Base-by-base conservation (phyloP, 805 yeast genomes). In the Pichia manshurica region DNA sequence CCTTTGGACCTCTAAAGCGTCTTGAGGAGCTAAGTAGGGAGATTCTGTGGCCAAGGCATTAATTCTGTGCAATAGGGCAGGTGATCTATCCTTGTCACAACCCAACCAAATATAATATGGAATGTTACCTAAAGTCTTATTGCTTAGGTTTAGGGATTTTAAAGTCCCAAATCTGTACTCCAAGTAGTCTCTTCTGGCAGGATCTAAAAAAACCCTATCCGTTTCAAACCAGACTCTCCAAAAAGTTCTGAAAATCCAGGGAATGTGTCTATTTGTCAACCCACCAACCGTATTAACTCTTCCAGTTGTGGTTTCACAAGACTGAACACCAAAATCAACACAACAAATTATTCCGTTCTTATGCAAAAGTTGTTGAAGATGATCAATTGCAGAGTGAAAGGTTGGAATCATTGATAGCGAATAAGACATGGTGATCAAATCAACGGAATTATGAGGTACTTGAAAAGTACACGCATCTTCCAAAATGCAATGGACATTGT, bases 141-240 rank as follows among this genome's bases (percentile, higher is more conserved):
- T 87, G 69, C 77, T 77, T 49, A 78, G 65, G 62, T 87, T 86
- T 56, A 84, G 64, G 3, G 88, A 78, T 66, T 87, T 86, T 59
- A 87, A 67, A 19, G 95, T 87, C 29, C 95, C 95, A 58, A 86
- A 86, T 58, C 78, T 76, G 66, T 87, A 84, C 64, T 86, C 95
- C 57, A 87, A 73, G 66, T 85, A 86, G 59, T 83, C 88, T 67
- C 95, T 78, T 68, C 95, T 78, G 7, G 88, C 76, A 29, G 89
- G 80, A 60, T 86, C 95, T 55, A 86, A 73, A 57, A 79, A 82
- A 3, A 86, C 95, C 48, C 82, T 75, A 64, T 86, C 95, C 45
- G 83, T 82, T 65, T 86, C 95, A 64, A 87, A 86, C 95, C 95
- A 87, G 39, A 82, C 69, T 60, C 89, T 75, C 95, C 95, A 86